Percentiles rank a stretch among this genome's conserved stretches.
These are phyloP conservation scores for Eucalyptus dawsonii DNA, from an alignment of 345 rosid genomes.

Conservation along the genomic window DNA sequence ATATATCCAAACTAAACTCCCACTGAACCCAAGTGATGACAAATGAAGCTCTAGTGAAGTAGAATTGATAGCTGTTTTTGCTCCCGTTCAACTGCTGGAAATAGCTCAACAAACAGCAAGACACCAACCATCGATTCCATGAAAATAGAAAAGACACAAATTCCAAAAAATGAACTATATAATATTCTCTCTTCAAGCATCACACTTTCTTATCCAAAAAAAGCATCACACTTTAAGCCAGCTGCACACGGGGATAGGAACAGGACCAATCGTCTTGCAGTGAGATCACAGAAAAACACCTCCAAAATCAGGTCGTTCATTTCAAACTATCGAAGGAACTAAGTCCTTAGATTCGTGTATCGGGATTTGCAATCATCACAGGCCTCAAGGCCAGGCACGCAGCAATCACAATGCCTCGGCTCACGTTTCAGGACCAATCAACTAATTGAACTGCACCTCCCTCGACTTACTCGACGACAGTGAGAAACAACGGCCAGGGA, in stretches of 20 bases:
- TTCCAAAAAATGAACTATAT: background rate
- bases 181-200: background rate
- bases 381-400: background rate
- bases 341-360: background rate
- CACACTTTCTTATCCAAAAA: no score
- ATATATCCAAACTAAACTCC: background rate
- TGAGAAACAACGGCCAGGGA: background rate
- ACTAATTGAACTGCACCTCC: background rate
- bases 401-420: background rate
- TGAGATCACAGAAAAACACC: background rate
- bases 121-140: background rate
- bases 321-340: background rate
- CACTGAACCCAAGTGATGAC: background rate
- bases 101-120: background rate
- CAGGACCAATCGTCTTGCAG: background rate
- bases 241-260: background rate
- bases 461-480: background rate
- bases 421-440: background rate
- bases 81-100: background rate
- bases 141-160: background rate
- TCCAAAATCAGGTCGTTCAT: background rate
- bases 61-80: no score
- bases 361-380: background rate
- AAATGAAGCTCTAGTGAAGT: background rate
- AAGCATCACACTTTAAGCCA: background rate